Conservation (phyloP, 352 stramenopile genomes). For the Phytophthora citrophthora region DNA sequence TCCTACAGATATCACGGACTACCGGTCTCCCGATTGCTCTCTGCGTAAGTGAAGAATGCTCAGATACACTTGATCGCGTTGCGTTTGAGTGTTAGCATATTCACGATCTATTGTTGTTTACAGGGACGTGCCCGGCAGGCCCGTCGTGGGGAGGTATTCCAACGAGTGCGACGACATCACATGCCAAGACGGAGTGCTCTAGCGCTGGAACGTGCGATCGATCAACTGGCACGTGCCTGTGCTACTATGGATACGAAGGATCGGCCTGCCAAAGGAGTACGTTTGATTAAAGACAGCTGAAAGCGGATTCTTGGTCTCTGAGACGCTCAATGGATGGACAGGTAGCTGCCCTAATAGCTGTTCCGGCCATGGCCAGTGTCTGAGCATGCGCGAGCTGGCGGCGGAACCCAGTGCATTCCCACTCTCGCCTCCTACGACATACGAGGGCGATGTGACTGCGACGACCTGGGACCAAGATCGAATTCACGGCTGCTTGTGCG, state of each 20-base stretch:
- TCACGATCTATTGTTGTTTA: slow-evolving; percentile 1
- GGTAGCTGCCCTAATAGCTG: slow-evolving; percentile 62
- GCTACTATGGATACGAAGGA: slow-evolving; percentile 72
- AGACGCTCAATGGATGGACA: slow-evolving; percentile 5
- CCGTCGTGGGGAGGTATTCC: slow-evolving; percentile 70
- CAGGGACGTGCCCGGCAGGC: slow-evolving; percentile 72
- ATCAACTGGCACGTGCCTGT: slow-evolving; percentile 62
- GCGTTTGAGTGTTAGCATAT: background rate
- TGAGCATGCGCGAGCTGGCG: slow-evolving; percentile 74
- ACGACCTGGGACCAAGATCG: slow-evolving; percentile 82
- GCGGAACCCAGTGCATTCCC: slow-evolving; percentile 53
- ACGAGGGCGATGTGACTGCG: slow-evolving; percentile 56
- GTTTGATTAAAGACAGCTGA: background rate
- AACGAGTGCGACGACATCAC: slow-evolving; percentile 42
- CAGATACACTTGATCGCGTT: background rate
- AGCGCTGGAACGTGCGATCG: slow-evolving; percentile 69
- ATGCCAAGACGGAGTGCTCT: slow-evolving; percentile 65
- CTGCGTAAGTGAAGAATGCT: slow-evolving; percentile 35
- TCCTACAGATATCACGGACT: slow-evolving; percentile 76
- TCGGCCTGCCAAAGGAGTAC: slow-evolving; percentile 74
- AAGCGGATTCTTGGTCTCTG: background rate
- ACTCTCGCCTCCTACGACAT: slow-evolving; percentile 60
- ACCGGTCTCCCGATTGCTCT: slow-evolving; percentile 87
- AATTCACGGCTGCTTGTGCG: slow-evolving; percentile 80
- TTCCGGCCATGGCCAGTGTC: slow-evolving; percentile 74